These are phyloP conservation scores for Triticum dicoccoides DNA, from an alignment of 176 grass and related monocot species.

Conservation along the genomic window DNA sequence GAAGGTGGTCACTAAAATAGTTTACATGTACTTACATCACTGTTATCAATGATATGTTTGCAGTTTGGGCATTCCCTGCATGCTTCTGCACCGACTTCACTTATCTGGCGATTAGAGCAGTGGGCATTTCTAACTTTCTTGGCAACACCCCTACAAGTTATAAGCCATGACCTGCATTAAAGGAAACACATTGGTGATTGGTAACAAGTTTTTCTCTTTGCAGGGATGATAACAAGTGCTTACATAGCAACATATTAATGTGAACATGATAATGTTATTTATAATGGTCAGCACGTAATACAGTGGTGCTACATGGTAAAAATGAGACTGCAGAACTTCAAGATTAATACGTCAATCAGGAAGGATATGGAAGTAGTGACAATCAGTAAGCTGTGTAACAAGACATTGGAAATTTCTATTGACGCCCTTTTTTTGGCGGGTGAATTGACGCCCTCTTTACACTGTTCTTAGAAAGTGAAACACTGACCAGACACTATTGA, in stretches of 20 bases:
- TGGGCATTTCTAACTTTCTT: slow-evolving; percentile 72
- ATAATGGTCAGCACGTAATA: neutral
- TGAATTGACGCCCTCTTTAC: neutral
- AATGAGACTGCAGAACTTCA: neutral
- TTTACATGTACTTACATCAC: slow-evolving; percentile 64
- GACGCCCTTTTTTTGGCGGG: neutral
- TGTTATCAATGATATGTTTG: slow-evolving; percentile 78
- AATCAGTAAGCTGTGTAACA: neutral
- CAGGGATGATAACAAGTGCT: no score
- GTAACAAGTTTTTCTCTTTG: no score
- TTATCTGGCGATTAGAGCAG: slow-evolving; percentile 45
- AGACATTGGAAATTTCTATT: neutral
- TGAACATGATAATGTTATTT: neutral
- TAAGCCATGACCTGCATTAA: slow-evolving; percentile 65
- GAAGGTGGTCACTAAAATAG: neutral
- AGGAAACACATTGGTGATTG: no score
- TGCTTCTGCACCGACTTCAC: slow-evolving; percentile 59
- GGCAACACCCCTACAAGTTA: slow-evolving; percentile 71
- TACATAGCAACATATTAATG: neutral
- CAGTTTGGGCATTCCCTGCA: slow-evolving; percentile 77
- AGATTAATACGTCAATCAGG: neutral
- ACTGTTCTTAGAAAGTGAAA: neutral
- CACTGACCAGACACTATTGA: neutral
- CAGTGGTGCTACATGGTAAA: neutral
- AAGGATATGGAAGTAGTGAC: neutral